Percentiles rank a stretch among this genome's conserved stretches.
Evolutionary conservation across 768 basidiomycete genomes (phyloP).

Genomic region (Xerocomellus intermedius): DNA sequence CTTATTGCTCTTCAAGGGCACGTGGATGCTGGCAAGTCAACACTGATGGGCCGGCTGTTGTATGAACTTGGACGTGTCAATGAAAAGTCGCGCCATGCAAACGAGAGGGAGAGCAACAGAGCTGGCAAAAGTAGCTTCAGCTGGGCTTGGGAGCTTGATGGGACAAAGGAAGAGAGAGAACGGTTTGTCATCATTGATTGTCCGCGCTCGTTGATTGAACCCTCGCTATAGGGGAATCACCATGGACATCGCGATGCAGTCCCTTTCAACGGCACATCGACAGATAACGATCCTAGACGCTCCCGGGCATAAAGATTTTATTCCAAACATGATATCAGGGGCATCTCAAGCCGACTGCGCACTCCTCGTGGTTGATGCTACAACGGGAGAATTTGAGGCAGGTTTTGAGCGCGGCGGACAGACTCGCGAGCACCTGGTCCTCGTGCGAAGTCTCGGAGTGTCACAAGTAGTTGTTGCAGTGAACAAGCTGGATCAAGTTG

Average conservation of each 20-base stretch:
- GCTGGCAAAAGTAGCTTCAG: conserved; percentile 94
- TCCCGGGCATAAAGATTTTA: conserved; percentile 95
- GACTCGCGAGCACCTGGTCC: conserved; percentile 89
- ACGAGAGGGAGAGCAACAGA: conserved; percentile 87
- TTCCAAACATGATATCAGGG: conserved; percentile 99
- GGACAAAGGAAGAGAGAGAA: conserved; percentile 88
- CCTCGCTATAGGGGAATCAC: conserved; percentile 77
- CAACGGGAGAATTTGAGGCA: conserved; percentile 91
- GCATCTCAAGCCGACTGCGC: conserved; percentile 97
- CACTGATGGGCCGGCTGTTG: conserved; percentile 90
- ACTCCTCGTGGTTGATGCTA: conserved; percentile 87
- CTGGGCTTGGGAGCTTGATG: conserved; percentile 98
- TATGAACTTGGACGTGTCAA: conserved; percentile 90
- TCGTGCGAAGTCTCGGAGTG: conserved; percentile 91
- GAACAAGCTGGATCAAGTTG: conserved; percentile 92
- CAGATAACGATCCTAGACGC: conserved; percentile 94
- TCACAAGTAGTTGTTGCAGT: conserved; percentile 88
- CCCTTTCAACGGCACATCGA: conserved; percentile 67
- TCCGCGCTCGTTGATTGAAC: conserved; percentile 8
- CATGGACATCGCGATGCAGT: conserved; percentile 92
- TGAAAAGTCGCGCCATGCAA: conserved; percentile 79
- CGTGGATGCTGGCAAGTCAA: conserved; percentile 98
- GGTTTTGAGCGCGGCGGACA: conserved; percentile 95
- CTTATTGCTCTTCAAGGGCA: conserved; percentile 60
- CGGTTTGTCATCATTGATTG: conserved; percentile 49